Base-by-base conservation (phyloP, 257 asterid genomes). In the Gentiana macrophylla region DNA sequence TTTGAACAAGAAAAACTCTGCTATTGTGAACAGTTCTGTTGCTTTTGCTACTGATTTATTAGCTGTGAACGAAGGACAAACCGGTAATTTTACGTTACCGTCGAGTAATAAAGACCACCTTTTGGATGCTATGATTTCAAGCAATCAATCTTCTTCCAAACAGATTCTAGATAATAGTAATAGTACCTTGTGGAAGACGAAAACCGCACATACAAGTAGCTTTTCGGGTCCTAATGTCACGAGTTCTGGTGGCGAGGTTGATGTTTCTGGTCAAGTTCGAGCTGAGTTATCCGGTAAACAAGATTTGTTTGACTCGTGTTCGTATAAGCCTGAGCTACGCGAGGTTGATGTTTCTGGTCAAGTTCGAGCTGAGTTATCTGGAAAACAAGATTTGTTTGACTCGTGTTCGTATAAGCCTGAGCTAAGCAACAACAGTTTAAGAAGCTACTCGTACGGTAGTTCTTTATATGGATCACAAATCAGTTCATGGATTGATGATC, bases 401-500 rank as follows among this genome's bases (percentile, higher is more conserved):
- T 72, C 87, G 45, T 64, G 81, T 2, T 5, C 9, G 46, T 66
- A 69, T 61, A 63, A 32, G 15, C 65, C 75, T 12, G 71, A 58
- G 45, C 56, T 71, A 61, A 68, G 79, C 7, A 82, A 71, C 71
- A 86, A 76, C 69, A 77, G 77, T 56, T 51, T 77, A 1, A 77
- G 77, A 58, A 62, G 70, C 45, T 70, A 61, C 69, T 82, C 94
- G n/a, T 80, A 72, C 12, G 73, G 78, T 56, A 78, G 94, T 66
- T 84, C 96, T n/a, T 52, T 86, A 55, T 77, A 77, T 48, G 89
- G 86, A 50, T 81, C 89, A 49, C 86, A 80, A 33, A 74, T 78
- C 57, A 81, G 87, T 74, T 84, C 96, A 13, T 86, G 91, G 96
- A 67, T 77, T 34, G 84, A 74, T 64, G 83, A 74, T 64, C 77